These are phyloP conservation scores for Barnettozyma populi DNA, from an alignment of 805 yeast genomes.

Conservation along the genomic window DNA sequence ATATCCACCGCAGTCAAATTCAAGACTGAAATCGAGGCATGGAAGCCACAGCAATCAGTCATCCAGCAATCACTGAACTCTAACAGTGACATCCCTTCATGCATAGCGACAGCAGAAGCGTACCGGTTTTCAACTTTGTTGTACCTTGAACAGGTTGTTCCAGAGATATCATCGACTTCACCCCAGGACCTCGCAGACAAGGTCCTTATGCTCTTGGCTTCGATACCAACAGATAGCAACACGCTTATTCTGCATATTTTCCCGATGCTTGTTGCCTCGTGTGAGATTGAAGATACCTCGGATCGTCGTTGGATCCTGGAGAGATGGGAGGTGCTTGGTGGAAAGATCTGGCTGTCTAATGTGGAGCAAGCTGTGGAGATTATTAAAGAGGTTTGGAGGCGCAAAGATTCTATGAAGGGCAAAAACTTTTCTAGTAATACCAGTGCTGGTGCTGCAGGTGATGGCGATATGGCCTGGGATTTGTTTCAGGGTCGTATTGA, in stretches of 20 bases:
- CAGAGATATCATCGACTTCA: slow-evolving; percentile 53
- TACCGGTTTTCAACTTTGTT: slow-evolving; percentile 55
- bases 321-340: slow-evolving; percentile 50
- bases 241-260: slow-evolving; percentile 57
- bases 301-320: slow-evolving; percentile 57
- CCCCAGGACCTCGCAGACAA: slow-evolving; percentile 55
- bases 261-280: slow-evolving; percentile 59
- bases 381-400: slow-evolving; percentile 65
- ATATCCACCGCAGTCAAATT: slow-evolving; percentile 52
- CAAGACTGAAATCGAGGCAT: slow-evolving; percentile 44
- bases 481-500: slow-evolving; percentile 22
- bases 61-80: slow-evolving; percentile 36
- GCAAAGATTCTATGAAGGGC: slow-evolving; percentile 37
- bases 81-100: slow-evolving; percentile 45
- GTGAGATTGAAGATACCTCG: slow-evolving; percentile 55
- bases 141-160: slow-evolving; percentile 65
- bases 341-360: slow-evolving; percentile 60
- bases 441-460: background rate
- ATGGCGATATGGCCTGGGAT: slow-evolving; percentile 16
- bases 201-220: slow-evolving; percentile 52
- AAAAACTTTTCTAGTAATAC: background rate
- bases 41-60: slow-evolving; percentile 43
- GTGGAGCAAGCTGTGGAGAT: slow-evolving; percentile 62
- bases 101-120: slow-evolving; percentile 67
- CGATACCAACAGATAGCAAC: slow-evolving; percentile 55